Evolutionary conservation across 2,329 filamentous ascomycete genomes (phyloP).

Genomic region (Sporothrix curviconia): DNA sequence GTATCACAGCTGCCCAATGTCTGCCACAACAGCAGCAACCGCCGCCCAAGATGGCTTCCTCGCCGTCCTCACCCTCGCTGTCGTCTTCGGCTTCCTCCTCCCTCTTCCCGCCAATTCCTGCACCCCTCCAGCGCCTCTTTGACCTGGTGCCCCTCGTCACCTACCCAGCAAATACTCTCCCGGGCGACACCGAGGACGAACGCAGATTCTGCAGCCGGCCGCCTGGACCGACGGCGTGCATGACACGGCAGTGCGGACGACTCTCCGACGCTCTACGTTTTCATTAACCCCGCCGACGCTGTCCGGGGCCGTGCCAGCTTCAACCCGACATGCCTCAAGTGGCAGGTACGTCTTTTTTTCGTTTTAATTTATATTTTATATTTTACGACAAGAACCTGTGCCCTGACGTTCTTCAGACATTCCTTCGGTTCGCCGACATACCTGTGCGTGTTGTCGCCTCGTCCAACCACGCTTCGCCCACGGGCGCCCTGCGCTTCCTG

Average conservation of each 20-base stretch:
- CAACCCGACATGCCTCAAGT: constrained; percentile 90
- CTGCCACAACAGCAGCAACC: not conserved
- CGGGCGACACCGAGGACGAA: constrained; percentile 40
- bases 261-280: constrained; percentile 64
- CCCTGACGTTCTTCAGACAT: constrained; percentile 53
- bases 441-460: constrained; percentile 62
- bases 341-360: constrained; percentile 62
- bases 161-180: constrained; percentile 69
- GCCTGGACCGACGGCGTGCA: no score
- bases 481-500: constrained; percentile 82
- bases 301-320: constrained; percentile 62
- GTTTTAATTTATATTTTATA: not conserved
- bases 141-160: constrained; percentile 72
- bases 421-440: constrained; percentile 69
- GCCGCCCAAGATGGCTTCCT: not conserved
- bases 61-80: no score
- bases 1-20: not conserved
- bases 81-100: not conserved
- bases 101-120: constrained; percentile 51
- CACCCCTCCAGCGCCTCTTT: constrained; percentile 75
- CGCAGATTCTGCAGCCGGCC: no score
- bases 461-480: constrained; percentile 89
- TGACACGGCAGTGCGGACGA: no score
- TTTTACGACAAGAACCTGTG: not conserved
- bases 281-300: constrained; percentile 60